Base-by-base conservation (phyloP, 2,329 filamentous ascomycete species). In the Fusarium foetens region DNA sequence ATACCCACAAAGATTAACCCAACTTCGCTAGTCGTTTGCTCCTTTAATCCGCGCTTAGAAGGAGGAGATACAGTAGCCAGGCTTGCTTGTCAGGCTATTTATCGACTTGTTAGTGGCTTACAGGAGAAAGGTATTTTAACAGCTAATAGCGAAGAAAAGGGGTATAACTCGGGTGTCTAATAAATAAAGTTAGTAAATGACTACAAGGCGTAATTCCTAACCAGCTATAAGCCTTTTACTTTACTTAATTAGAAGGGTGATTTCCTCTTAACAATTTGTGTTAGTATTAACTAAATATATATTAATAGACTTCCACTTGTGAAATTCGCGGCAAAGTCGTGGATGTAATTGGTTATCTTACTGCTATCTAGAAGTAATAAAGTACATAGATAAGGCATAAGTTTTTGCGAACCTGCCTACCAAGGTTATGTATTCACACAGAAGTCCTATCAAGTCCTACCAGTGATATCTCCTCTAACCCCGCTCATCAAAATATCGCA, bases 121-220 rank as follows among this genome's bases (percentile, higher is more conserved):
- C 14, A 23, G 39, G n/a, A 41, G 39, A 23, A 42, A 8, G 39
- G 39, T n/a, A n/a, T 23, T 23, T 4, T 23, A 16, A 19, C 14
- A 23, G 10, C n/a, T 42, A 11, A 23, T 5, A 6, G 14, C n/a
- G 9, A 42, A 5, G 9, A 23, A 10, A 23, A 14, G 1, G n/a
- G n/a, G n/a, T 23, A 23, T 42, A 7, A 5, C 14, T 3, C 5
- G 9, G 14, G 5, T 42, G 1, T 16, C 1, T 11, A 5, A 10
- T 6, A 23, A 0, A 41, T 41, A 23, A 42, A 16, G 39, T 23
- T 11, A 11, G 39, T 16, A 42, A 16, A 27, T 10, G 14, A 23
- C 6, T 42, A 11, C 13, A 16, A 23, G 10, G 8, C 5, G 1
- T 2, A 16, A 16, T 39, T 39, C 21, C 11, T 13, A 21, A 21